phyloP scores from a whole-genome alignment of 2,329 filamentous ascomycete genomes.

The Fusarium oligoseptatum region DNA sequence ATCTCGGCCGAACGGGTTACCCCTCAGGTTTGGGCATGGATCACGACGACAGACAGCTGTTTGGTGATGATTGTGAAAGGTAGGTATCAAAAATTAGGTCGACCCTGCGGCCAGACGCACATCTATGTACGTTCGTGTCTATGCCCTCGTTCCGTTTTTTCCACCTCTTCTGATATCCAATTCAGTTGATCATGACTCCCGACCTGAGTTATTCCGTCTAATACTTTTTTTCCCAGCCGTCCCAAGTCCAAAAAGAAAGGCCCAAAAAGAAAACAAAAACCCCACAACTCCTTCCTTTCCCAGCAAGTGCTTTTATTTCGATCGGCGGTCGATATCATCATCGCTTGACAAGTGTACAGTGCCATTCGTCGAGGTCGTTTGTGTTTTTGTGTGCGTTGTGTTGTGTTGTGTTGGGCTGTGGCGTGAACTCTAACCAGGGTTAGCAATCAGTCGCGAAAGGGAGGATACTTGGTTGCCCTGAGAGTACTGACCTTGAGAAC shows the following conservation, averaged over 20 bases:
- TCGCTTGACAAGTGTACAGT: conserved; percentile 39
- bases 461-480: not conserved
- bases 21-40: conserved; percentile 3
- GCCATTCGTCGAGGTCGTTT: conserved; percentile 32
- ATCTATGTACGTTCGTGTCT: conserved; percentile 44
- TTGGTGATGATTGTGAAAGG: conserved; percentile 1
- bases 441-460: conserved; percentile 15
- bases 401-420: conserved; percentile 12
- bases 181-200: conserved; percentile 37
- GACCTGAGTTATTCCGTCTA: conserved; percentile 43
- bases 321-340: conserved; percentile 44
- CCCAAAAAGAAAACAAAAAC: conserved; percentile 40
- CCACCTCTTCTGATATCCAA: conserved; percentile 40
- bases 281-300: conserved; percentile 37
- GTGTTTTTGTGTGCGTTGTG: conserved; percentile 9
- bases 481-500: conserved; percentile 32
- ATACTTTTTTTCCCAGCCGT: conserved; percentile 46
- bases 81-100: conserved; percentile 39
- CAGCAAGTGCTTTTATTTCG: conserved; percentile 38
- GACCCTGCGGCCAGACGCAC: conserved; percentile 39
- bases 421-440: conserved; percentile 31
- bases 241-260: conserved; percentile 37
- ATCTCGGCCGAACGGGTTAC: not conserved
- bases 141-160: conserved; percentile 39
- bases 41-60: conserved; percentile 15